A percentile compares a stretch with the other conserved stretches of the same genome.
These are phyloP conservation scores for Colletotrichum echinochloae DNA, from an alignment of 2,329 filamentous ascomycete genomes.

Conservation along the genomic window DNA sequence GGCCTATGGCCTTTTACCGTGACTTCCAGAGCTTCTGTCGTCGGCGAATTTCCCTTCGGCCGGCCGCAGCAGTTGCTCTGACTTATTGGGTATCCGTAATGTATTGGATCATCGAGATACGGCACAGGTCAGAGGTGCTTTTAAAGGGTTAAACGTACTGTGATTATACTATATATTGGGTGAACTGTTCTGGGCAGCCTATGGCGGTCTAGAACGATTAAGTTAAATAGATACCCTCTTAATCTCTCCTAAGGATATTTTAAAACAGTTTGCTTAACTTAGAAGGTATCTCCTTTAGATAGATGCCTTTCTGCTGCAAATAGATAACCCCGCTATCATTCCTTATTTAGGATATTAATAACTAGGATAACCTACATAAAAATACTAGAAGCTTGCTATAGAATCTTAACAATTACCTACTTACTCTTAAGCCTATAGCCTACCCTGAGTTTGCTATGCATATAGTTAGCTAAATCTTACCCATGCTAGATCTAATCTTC, in stretches of 20 bases:
- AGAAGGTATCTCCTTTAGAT: constrained; percentile 44
- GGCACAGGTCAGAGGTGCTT: too few relatives aligned
- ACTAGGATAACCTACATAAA: constrained; percentile 61
- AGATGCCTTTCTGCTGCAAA: constrained; percentile 21
- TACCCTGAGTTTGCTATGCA: constrained; percentile 25
- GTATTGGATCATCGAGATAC: too few relatives aligned
- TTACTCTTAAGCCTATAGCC: neutral
- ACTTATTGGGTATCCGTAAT: too few relatives aligned
- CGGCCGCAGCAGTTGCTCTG: too few relatives aligned
- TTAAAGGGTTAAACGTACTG: too few relatives aligned
- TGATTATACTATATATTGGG: too few relatives aligned
- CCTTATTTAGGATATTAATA: constrained; percentile 52
- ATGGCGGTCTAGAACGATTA: too few relatives aligned
- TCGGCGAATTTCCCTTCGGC: too few relatives aligned
- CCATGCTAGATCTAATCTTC: constrained; percentile 46
- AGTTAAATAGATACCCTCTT: constrained; percentile 52
- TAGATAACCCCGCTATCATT: constrained; percentile 45
- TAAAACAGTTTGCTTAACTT: constrained; percentile 59
- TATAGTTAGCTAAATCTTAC: constrained; percentile 44
- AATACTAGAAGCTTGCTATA: constrained; percentile 53
- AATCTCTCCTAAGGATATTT: constrained; percentile 60
- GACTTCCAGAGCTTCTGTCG: too few relatives aligned
- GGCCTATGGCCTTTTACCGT: too few relatives aligned
- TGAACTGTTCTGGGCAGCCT: too few relatives aligned
- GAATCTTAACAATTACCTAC: constrained; percentile 42